phyloP scores from a whole-genome alignment of 1,284 basidiomycete genomes.

The Pyrrhoderma noxium region DNA sequence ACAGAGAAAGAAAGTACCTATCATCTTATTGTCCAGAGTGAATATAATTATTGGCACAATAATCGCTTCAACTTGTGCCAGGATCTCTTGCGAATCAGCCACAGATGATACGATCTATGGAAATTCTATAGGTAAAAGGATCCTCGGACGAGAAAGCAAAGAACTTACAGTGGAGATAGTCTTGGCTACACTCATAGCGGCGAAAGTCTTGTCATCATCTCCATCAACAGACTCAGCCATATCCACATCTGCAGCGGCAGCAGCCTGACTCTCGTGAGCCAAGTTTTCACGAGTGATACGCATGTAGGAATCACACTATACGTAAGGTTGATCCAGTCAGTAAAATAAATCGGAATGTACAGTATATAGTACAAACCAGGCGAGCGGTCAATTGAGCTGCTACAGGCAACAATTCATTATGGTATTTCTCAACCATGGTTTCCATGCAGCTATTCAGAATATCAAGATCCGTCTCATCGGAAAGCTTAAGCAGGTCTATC shows the following conservation, averaged over 20 bases:
- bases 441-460: slow-evolving; percentile 78
- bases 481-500: slow-evolving; percentile 77
- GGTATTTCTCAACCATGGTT: slow-evolving; percentile 80
- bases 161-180: slow-evolving; percentile 64
- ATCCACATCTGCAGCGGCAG: slow-evolving; percentile 34
- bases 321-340: not conserved
- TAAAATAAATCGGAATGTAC: slow-evolving; percentile 17
- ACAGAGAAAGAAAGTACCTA: slow-evolving; percentile 39
- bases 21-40: slow-evolving; percentile 68
- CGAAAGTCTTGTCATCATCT: slow-evolving; percentile 78
- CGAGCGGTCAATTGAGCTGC: slow-evolving; percentile 76
- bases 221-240: slow-evolving; percentile 29
- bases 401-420: slow-evolving; percentile 79
- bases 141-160: no score
- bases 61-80: slow-evolving; percentile 76
- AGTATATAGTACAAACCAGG: slow-evolving; percentile 42
- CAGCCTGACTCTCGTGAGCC: slow-evolving; percentile 43
- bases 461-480: slow-evolving; percentile 87
- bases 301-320: slow-evolving; percentile 73
- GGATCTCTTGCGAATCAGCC: slow-evolving; percentile 68
- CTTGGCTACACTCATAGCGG: slow-evolving; percentile 80
- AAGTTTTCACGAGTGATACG: slow-evolving; percentile 67
- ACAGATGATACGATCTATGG: slow-evolving; percentile 62
- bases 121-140: not conserved
- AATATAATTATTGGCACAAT: slow-evolving; percentile 73